A percentile compares a stretch with the other conserved stretches of the same genome.
phyloP scores from a whole-genome alignment of 2,329 filamentous ascomycete genomes.

The Trichothecium roseum region DNA sequence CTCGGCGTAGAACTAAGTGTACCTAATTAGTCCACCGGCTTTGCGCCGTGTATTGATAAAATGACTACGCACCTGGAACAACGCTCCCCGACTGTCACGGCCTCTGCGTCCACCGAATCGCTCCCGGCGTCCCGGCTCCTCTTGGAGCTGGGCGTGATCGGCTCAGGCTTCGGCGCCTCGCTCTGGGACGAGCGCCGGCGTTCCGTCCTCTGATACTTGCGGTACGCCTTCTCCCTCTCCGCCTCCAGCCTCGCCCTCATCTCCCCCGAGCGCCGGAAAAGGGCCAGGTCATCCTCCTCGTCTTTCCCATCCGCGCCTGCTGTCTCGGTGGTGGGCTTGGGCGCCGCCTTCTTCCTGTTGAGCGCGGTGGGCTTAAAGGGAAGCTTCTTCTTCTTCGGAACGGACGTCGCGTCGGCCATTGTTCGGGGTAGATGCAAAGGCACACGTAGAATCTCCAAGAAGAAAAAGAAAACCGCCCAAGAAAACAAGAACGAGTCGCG shows the following conservation, averaged over 20 bases:
- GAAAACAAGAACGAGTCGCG: neutral
- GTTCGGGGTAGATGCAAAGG: constrained; percentile 1
- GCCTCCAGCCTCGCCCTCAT: constrained; percentile 35
- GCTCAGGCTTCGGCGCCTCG: neutral
- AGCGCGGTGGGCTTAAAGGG: constrained; percentile 40
- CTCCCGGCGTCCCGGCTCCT: neutral
- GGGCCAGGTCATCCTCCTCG: constrained; percentile 28
- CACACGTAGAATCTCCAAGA: neutral
- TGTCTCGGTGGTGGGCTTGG: constrained; percentile 1
- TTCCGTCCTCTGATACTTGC: too few species aligned
- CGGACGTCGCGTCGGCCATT: constrained; percentile 21
- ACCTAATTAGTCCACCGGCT: too few species aligned
- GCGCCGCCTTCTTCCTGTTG: constrained; percentile 11
- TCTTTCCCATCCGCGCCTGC: constrained; percentile 12
- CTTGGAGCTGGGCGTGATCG: neutral
- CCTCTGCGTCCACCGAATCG: too few species aligned
- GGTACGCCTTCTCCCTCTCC: constrained; percentile 19
- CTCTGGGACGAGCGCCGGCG: constrained; percentile 6
- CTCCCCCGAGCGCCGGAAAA: constrained; percentile 40
- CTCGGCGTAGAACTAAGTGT: too few species aligned
- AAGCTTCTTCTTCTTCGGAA: constrained; percentile 27
- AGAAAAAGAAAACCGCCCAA: neutral
- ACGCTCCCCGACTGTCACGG: too few species aligned
- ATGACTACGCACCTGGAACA: too few species aligned
- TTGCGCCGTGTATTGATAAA: too few species aligned